These are phyloP conservation scores for Russula sp. DNA, from an alignment of 768 basidiomycete genomes.

Conservation along the genomic window DNA sequence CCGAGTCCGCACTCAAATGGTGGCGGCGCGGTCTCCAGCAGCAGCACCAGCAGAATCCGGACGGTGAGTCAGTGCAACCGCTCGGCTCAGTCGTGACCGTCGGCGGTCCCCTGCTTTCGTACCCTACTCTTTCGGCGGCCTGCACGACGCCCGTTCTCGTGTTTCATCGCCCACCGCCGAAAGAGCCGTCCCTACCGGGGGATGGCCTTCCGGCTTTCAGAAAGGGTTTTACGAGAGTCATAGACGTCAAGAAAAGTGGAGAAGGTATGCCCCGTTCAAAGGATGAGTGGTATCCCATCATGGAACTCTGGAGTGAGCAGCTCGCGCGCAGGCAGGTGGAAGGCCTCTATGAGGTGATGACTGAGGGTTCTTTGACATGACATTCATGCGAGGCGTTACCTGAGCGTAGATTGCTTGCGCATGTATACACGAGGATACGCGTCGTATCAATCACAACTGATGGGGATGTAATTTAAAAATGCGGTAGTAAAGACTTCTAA, in stretches of 20 bases:
- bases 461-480: neutral
- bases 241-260: slow-evolving; percentile 43
- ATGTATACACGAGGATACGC: neutral
- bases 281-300: slow-evolving; percentile 78
- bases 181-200: slow-evolving; percentile 40
- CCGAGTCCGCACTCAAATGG: slow-evolving; percentile 55
- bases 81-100: slow-evolving; percentile 67
- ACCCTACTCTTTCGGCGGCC: slow-evolving; percentile 50
- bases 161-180: slow-evolving; percentile 47
- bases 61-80: slow-evolving; percentile 25
- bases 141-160: slow-evolving; percentile 60
- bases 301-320: slow-evolving; percentile 79
- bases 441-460: neutral
- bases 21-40: slow-evolving; percentile 33
- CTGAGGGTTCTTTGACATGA: slow-evolving; percentile 23
- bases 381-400: neutral
- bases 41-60: slow-evolving; percentile 10
- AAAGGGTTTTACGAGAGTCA: slow-evolving; percentile 51
- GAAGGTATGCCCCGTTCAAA: slow-evolving; percentile 70
- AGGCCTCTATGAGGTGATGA: slow-evolving; percentile 67
- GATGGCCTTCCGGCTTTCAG: slow-evolving; percentile 46
- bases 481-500: neutral
- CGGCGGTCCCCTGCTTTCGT: slow-evolving; percentile 71
- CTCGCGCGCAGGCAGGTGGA: slow-evolving; percentile 50
- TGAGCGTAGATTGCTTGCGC: neutral